phyloP scores from a whole-genome alignment of 176 grass and related monocot species.

The Triticum monococcum region DNA sequence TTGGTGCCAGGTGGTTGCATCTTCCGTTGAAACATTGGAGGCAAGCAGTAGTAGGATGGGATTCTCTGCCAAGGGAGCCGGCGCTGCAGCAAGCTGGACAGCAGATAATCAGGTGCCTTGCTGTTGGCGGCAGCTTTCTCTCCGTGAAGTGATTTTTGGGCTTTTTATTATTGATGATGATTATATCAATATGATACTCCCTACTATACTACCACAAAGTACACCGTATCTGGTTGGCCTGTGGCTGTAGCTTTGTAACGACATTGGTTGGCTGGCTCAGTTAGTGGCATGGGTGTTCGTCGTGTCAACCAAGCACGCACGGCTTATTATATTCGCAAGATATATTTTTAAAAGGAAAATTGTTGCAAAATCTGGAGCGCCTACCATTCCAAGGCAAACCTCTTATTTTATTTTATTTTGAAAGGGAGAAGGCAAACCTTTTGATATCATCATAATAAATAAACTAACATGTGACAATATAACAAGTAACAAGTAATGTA shows the following conservation, averaged over 20 bases:
- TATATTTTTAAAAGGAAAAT: neutral
- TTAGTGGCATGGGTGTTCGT: neutral
- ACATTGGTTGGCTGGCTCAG: neutral
- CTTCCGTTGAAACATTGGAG: neutral
- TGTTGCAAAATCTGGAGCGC: neutral
- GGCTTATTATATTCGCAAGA: neutral
- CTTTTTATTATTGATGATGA: neutral
- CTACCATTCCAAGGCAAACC: neutral
- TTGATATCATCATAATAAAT: neutral
- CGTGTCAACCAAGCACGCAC: neutral
- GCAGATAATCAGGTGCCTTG: neutral
- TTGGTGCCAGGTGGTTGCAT: neutral
- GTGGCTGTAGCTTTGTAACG: neutral
- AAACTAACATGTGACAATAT: too few relatives aligned
- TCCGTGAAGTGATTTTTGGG: neutral
- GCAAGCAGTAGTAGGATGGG: neutral
- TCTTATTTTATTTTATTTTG: too few relatives aligned
- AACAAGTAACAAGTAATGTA: too few relatives aligned
- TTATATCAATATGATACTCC: neutral
- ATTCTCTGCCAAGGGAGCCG: neutral
- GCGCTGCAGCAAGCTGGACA: neutral
- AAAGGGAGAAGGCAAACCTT: neutral
- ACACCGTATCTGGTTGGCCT: neutral
- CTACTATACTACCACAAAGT: neutral
- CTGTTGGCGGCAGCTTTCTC: neutral